These are phyloP conservation scores for Calycina marina DNA, from an alignment of 2,329 filamentous ascomycete species.

Conservation along the genomic window DNA sequence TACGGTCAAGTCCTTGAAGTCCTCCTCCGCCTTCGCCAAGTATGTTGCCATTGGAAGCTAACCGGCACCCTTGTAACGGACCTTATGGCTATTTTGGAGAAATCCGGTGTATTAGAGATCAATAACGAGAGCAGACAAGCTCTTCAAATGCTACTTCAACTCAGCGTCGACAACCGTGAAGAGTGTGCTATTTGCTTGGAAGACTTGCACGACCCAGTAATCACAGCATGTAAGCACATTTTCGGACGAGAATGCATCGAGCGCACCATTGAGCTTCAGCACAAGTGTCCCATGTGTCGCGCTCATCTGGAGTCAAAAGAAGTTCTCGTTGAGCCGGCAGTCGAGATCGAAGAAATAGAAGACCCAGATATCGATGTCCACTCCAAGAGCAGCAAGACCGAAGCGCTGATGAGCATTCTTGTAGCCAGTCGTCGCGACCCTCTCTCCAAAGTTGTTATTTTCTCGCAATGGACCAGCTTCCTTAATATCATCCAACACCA, in stretches of 20 bases:
- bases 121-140: slow-evolving; percentile 58
- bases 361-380: slow-evolving; percentile 42
- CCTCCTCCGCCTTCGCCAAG: slow-evolving; percentile 67
- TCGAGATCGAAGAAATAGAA: slow-evolving; percentile 33
- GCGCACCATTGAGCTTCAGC: slow-evolving; percentile 57
- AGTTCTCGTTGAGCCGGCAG: slow-evolving; percentile 51
- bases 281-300: slow-evolving; percentile 76
- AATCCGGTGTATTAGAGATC: slow-evolving; percentile 41
- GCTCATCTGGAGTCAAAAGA: slow-evolving; percentile 45
- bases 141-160: slow-evolving; percentile 59
- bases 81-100: slow-evolving; percentile 54
- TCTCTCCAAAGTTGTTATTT: slow-evolving; percentile 55
- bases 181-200: slow-evolving; percentile 77
- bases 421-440: slow-evolving; percentile 50
- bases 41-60: slow-evolving; percentile 81
- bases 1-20: slow-evolving; percentile 71
- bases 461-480: slow-evolving; percentile 67
- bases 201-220: slow-evolving; percentile 54
- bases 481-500: slow-evolving; percentile 57
- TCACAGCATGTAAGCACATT: slow-evolving; percentile 71
- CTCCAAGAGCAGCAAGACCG: slow-evolving; percentile 67
- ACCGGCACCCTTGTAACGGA: slow-evolving; percentile 60
- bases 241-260: slow-evolving; percentile 66
- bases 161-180: slow-evolving; percentile 68
- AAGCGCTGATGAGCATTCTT: slow-evolving; percentile 62